Evolutionary conservation across 2,329 filamentous ascomycete species (phyloP), one percentile per base, ranked within the genome.

Genomic region (Lasiodiplodia hormozganensis): DNA sequence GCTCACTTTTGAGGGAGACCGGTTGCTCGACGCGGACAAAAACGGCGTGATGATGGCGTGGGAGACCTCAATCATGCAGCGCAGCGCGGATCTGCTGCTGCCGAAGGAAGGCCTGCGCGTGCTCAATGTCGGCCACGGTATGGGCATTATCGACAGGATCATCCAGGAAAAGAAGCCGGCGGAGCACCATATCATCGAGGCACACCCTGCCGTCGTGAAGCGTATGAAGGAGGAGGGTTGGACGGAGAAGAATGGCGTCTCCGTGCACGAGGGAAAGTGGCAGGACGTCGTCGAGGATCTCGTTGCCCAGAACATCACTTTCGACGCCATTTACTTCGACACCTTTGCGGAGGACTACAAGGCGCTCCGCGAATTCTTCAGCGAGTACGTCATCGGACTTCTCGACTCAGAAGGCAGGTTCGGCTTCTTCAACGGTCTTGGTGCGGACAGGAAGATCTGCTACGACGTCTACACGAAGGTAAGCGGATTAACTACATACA

Each of bases 291-390:
- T 85, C 2, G 82, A 82, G 1, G 76, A 76, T 43, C 77, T 85
- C 0, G 75, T 83, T 3, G 80, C 81, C 69, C 75, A 82, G 68
- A 81, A 79, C 49, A 76, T 76, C 23, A 69, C 78, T 8, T 82
- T 85, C 65, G 83, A 85, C 70, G 83, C 79, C 12, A 84, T 99
- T 73, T 99, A 98, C 83, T 98, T 97, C 76, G 96, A 99, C 77
- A 99, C 96, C 0, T 98, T 98, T 79, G 96, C 94, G 7, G 96
- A 99, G 81, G 92, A 96, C 71, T 99, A 98, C 80, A 84, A 85
- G 2, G 92, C 95, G 77, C 88, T 98, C 34, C 90, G 91, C 57
- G 85, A 89, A 69, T 97, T 98, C 82, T 97, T 98, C 78, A 90
- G 87, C 2, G 96, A 98, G 78, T 89, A 91, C 73, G 90, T 98